Evolutionary conservation across 2,329 filamentous ascomycete species (phyloP), one percentile per base, ranked within the genome.

Genomic region (Ascochyta viciae-villosae): DNA sequence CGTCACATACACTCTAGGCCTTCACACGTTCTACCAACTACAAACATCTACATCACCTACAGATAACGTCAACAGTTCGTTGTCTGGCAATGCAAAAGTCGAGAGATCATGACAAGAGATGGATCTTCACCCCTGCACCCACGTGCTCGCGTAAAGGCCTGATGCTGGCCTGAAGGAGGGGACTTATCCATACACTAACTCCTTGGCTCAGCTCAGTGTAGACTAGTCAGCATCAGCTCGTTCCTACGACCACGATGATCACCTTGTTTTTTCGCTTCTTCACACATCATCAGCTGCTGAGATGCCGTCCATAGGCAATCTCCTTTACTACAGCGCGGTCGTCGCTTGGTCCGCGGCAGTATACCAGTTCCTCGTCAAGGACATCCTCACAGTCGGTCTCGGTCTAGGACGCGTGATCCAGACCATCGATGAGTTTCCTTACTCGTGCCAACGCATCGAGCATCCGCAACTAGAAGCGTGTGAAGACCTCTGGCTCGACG

Each of bases 401-500:
- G 71, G 70, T n/a, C 19, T 71, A 22, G 65, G 70, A 5, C 66
- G 71, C 24, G 54, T 63, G 13, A 64, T 69, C 5, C 67, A 72
- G 40, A 51, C 46, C 15, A 65, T 72, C 19, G 66, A 71, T 7
- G 67, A 72, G 15, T 72, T 72, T 34, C 66, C 70, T 7, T 72
- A 62, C 39, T 46, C 54, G 3, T 72, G 70, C 42, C 57, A 63
- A 10, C 62, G 65, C 15, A 37, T 72, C 5, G 50, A 59, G 24
- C 62, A 72, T 52, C 60, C 67, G 9, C 58, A 59, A 3, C 47
- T 73, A 15, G 64, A 71, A 39, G 70, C 60, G 5, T 72, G 70
- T 40, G 71, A 72, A 50, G 70, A 73, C 37, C 38, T 73, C 3
- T 73, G 71, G 68, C 59, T 73, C 6, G 70, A 73, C 40, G 53